These are phyloP conservation scores for Bonia amplexicaulis DNA, from an alignment of 176 grass and related monocot species.

Conservation along the genomic window DNA sequence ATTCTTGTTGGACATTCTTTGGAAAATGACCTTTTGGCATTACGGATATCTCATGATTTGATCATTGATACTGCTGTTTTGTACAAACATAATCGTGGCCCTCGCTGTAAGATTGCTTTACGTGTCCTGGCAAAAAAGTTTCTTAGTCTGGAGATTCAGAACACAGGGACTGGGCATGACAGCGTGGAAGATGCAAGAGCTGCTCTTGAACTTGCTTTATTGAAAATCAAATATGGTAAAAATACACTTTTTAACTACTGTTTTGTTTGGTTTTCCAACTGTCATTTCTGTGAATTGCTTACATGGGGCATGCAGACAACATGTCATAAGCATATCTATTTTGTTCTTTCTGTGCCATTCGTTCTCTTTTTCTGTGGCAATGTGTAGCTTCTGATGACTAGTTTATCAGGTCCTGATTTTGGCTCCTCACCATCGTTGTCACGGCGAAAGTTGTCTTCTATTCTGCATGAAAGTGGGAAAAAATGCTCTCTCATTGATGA, in stretches of 20 bases:
- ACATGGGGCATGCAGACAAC: neutral
- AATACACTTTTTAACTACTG: neutral
- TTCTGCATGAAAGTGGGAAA: slow-evolving; percentile 68
- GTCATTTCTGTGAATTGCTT: neutral
- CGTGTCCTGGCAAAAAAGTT: slow-evolving; percentile 73
- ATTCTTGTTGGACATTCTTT: slow-evolving; percentile 96
- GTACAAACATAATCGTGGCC: slow-evolving; percentile 58
- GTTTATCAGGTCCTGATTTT: slow-evolving; percentile 84
- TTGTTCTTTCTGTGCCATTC: neutral
- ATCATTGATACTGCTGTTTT: slow-evolving; percentile 90
- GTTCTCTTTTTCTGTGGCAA: neutral
- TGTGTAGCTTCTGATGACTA: slow-evolving; percentile 19
- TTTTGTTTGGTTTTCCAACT: neutral
- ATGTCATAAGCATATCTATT: neutral
- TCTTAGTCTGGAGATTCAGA: slow-evolving; percentile 67
- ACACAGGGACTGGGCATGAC: slow-evolving; percentile 73
- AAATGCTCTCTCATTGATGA: slow-evolving; percentile 80
- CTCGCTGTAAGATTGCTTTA: slow-evolving; percentile 71
- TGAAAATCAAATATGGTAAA: slow-evolving; percentile 87
- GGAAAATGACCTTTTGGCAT: slow-evolving; percentile 84
- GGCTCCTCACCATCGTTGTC: slow-evolving; percentile 53
- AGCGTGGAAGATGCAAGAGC: slow-evolving; percentile 89
- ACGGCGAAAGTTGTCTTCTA: slow-evolving; percentile 53
- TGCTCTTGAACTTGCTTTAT: slow-evolving; percentile 74
- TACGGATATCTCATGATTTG: slow-evolving; percentile 70